Percentiles rank a stretch among this genome's conserved stretches.
Conservation (phyloP, 1,284 basidiomycete genomes). For the Trametes versicolor region DNA sequence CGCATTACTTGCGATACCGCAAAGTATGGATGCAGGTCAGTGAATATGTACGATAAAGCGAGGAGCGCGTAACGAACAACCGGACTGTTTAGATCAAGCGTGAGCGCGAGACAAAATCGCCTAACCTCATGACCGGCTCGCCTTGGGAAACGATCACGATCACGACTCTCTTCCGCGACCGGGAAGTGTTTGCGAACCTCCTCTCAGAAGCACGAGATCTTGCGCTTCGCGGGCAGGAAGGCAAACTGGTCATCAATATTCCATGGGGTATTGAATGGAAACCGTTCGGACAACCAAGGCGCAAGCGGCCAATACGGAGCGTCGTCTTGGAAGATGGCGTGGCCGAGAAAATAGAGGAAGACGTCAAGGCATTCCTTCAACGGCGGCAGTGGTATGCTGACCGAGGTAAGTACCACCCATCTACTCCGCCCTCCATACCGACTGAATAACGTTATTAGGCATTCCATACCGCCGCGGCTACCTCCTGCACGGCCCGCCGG, state of each 20-base stretch:
- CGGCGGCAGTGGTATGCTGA: constrained; percentile 96
- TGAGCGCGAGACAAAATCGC: constrained; percentile 92
- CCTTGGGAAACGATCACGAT: constrained; percentile 99
- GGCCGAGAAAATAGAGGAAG: constrained; percentile 81
- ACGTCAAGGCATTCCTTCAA: constrained; percentile 86
- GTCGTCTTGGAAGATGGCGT: constrained; percentile 91
- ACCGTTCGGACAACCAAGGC: constrained; percentile 93
- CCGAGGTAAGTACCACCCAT: constrained; percentile 68
- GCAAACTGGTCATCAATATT: constrained; percentile 96
- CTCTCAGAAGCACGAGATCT: constrained; percentile 90
- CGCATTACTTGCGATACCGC: constrained; percentile 91
- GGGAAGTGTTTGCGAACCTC: constrained; percentile 82
- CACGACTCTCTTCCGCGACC: constrained; percentile 90
- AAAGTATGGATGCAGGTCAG: constrained; percentile 96
- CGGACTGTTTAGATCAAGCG: constrained; percentile 79
- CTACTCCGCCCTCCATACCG: constrained; percentile 20
- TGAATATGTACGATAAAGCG: constrained; percentile 32
- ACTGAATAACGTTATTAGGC: constrained; percentile 61
- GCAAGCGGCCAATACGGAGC: constrained; percentile 88
- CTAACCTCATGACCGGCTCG: constrained; percentile 90
- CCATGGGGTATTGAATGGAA: constrained; percentile 98
- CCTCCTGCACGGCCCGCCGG: constrained; percentile 95
- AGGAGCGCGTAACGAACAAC: background rate
- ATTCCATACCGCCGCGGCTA: constrained; percentile 98
- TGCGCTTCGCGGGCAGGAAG: constrained; percentile 88